Conservation (phyloP, 2,329 filamentous ascomycete species). For the Penicillium sp. region DNA sequence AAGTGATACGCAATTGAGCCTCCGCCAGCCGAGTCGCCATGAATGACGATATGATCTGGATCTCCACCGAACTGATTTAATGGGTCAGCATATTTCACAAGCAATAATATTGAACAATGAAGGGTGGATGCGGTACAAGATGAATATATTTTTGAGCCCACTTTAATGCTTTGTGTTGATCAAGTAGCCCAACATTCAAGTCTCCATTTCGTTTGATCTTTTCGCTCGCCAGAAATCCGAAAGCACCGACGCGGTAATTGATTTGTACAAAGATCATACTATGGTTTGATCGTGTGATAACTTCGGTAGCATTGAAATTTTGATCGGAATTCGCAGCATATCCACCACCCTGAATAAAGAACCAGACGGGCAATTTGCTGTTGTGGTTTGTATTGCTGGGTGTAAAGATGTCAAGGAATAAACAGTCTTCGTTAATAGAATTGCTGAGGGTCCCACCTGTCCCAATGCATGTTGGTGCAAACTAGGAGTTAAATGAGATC, state of each 20-base stretch:
- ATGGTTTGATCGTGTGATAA: conserved; percentile 59
- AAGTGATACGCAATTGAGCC: conserved; percentile 62
- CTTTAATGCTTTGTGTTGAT: conserved; percentile 64
- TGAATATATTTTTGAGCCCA: conserved; percentile 54
- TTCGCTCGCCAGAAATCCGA: conserved; percentile 66
- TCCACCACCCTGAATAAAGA: conserved; percentile 63
- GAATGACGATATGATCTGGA: conserved; percentile 62
- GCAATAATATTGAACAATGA: neutral
- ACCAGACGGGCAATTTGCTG: conserved; percentile 65
- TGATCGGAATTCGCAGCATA: conserved; percentile 56
- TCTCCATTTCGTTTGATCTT: conserved; percentile 59
- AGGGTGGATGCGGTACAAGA: conserved; percentile 6
- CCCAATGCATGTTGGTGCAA: conserved; percentile 63
- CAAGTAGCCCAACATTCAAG: conserved; percentile 67
- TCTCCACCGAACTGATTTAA: conserved; percentile 58
- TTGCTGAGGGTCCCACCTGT: conserved; percentile 66
- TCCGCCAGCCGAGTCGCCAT: conserved; percentile 65
- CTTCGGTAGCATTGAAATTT: conserved; percentile 62
- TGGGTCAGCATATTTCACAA: neutral
- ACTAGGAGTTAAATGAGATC: conserved; percentile 18
- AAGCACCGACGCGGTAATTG: conserved; percentile 70
- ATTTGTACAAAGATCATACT: conserved; percentile 70
- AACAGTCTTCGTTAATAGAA: conserved; percentile 44
- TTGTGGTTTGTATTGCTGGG: conserved; percentile 30
- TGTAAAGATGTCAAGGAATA: conserved; percentile 40